These are phyloP conservation scores for Ceratobasidium sp. DNA, from an alignment of 1,284 basidiomycete species.

Conservation along the genomic window DNA sequence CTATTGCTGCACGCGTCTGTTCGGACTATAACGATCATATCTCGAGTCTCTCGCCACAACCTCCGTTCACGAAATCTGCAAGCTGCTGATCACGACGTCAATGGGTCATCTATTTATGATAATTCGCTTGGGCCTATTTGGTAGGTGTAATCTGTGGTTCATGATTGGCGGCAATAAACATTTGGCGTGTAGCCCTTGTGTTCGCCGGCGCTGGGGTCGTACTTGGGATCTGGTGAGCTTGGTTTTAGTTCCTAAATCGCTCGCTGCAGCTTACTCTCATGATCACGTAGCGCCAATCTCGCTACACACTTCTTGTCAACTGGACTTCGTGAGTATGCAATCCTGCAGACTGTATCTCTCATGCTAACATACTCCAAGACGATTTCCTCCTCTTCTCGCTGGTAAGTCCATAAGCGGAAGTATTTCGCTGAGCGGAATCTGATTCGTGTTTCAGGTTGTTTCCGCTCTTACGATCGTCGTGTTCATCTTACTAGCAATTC, in stretches of 20 bases:
- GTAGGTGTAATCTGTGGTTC: not conserved
- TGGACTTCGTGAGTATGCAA: conserved; percentile 26
- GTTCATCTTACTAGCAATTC: conserved; percentile 24
- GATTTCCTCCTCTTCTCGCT: conserved; percentile 42
- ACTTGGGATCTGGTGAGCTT: conserved; percentile 38
- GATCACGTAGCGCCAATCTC: conserved; percentile 8
- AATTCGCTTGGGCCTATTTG: conserved; percentile 31
- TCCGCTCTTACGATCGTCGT: conserved; percentile 30
- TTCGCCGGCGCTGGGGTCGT: conserved; percentile 33
- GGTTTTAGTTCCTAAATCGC: not conserved
- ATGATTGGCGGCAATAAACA: not conserved
- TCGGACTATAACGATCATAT: conserved; percentile 18
- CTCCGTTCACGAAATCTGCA: conserved; percentile 16
- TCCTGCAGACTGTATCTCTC: not conserved
- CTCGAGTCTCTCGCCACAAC: conserved; percentile 2
- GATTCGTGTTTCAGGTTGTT: conserved; percentile 28
- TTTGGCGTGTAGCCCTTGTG: conserved; percentile 16
- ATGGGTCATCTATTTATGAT: conserved; percentile 34
- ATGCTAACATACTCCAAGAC: conserved; percentile 17
- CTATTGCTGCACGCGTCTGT: conserved; percentile 4
- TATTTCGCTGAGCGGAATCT: not conserved
- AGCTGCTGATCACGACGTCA: conserved; percentile 11
- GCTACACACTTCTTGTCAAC: conserved; percentile 14
- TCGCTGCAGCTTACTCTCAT: not conserved
- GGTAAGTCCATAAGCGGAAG: conserved; percentile 4